Evolutionary conservation across 257 asterid genomes (phyloP), one percentile per base, ranked within the genome.

Genomic region (Fraxinus excelsior): DNA sequence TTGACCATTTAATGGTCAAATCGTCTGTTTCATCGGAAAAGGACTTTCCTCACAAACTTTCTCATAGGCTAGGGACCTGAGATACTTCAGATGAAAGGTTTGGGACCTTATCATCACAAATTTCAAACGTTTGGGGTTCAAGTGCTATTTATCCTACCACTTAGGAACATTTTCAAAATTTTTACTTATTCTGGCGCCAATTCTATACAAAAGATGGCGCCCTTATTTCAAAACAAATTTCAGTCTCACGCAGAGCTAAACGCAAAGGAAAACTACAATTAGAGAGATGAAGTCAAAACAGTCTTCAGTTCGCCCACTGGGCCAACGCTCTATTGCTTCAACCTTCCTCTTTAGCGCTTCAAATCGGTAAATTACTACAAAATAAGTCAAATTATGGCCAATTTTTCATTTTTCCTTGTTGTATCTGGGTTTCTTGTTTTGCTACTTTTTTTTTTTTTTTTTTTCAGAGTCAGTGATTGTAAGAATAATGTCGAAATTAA

Each of bases 271-370:
- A n/a, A 69, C 14, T 56, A 42, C 35, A 62, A 62, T 25, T 62
- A 53, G 51, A 71, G 76, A 78, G 40, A 85, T 86, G 96, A 87
- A 77, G 21, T 77, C 82, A 4, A 82, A 82, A 19, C 80, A 82
- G 18, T 46, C 79, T 75, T 60, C 90, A 7, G 62, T 89, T 14
- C 85, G 91, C 81, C 84, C 83, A 67, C 1, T 71, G 77, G 98
- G 98, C 35, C 96, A 93, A 74, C 94, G 97, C 71, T 84, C 97
- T 11, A 90, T 91, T 79, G 53, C 84, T 34, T 88, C 95, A 23
- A 82, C 91, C 1, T 78, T 76, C 78, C 85, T 87, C 80, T 87
- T 88, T 74, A 92, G 87, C 60, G 75, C 87, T 74, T 28, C 92
- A 60, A 82, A 81, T 82, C 85, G 87, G 96, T 91, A 74, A 21